Evolutionary conservation across 805 yeast species (phyloP).

Genomic region (Pichia sporocuriosa): DNA sequence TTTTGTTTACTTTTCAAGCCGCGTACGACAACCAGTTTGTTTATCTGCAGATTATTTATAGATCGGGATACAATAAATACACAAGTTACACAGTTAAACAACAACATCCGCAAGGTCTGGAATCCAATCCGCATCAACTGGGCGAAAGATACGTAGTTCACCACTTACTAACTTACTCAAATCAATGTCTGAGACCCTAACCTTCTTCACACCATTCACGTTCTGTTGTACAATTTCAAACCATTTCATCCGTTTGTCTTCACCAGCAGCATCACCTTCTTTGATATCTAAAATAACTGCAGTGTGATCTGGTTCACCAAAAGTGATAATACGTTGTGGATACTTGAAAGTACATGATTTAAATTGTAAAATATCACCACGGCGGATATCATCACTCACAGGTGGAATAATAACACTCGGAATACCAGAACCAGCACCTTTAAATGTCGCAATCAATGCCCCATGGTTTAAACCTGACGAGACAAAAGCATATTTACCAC

Average conservation of each 20-base stretch:
- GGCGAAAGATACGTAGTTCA: conserved; percentile 38
- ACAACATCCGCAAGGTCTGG: conserved; percentile 16
- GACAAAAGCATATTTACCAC: conserved; percentile 53
- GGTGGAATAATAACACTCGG: conserved; percentile 19
- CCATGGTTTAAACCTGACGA: conserved; percentile 45
- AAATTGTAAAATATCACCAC: conserved; percentile 55
- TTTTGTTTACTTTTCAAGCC: conserved; percentile 6
- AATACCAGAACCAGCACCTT: conserved; percentile 13
- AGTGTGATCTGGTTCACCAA: conserved; percentile 53
- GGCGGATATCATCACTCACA: conserved; percentile 36
- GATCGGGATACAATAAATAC: too few species aligned
- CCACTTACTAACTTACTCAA: conserved; percentile 37
- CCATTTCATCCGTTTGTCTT: conserved; percentile 17
- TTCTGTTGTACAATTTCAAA: conserved; percentile 44
- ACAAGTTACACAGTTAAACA: neutral
- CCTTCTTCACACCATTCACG: conserved; percentile 36
- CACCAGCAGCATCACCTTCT: conserved; percentile 23
- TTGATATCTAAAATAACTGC: conserved; percentile 31
- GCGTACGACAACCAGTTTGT: too few species aligned
- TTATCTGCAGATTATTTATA: too few species aligned
- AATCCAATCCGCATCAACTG: conserved; percentile 42
- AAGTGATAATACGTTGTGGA: conserved; percentile 29
- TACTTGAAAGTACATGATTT: conserved; percentile 35
- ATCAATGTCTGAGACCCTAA: conserved; percentile 33
- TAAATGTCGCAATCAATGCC: conserved; percentile 22